Base-by-base conservation (phyloP, 768 basidiomycete species). In the Trametes elegans region DNA sequence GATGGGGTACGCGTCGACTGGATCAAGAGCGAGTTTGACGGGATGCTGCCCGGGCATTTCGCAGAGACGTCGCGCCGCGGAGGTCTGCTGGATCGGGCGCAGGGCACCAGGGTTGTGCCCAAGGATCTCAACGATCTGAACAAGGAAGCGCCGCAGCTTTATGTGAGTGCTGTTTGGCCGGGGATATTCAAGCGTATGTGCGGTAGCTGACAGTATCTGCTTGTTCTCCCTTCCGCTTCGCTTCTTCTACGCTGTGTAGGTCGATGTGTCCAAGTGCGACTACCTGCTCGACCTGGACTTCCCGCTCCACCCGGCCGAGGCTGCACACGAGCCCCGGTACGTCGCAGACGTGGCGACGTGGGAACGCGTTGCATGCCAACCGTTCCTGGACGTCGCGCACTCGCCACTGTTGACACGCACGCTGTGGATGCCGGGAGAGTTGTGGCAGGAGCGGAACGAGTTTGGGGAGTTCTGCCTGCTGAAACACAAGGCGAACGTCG, bases 391-490 rank as follows among this genome's bases (percentile, higher is more conserved):
- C 68, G 80, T 84, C 7, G 74, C 76, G 23, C 80, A 88, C 65
- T 94, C 94, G 1, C 74, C 81, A 29, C 68, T 83, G 49, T 71
- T 92, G 58, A 87, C 89, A 36, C 78, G 96, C 47, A 79, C 83
- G 24, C 75, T 98, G 54, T 96, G 89, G 86, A 66, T 90, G 35
- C 96, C 95, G 7, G 82, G 85, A 11, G 68, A 76, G 41, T 71
- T 70, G 55, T 91, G 92, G 86, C 81, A 86, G 59, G 71, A 70
- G 23, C 70, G 71, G 60, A 92, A 96, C 66, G 78, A 79, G 54
- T 97, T 80, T 69, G 96, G 96, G 1, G 92, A 98, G 64, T 97
- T 93, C 68, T 97, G 95, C 68, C 67, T 99, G 58, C 75, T 99
- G 57, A 83, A 78, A 69, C 87, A 92, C 60, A 80, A 69, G 62